These are phyloP conservation scores for Kokia cookei DNA, from an alignment of 441 rosid genomes.

Conservation along the genomic window DNA sequence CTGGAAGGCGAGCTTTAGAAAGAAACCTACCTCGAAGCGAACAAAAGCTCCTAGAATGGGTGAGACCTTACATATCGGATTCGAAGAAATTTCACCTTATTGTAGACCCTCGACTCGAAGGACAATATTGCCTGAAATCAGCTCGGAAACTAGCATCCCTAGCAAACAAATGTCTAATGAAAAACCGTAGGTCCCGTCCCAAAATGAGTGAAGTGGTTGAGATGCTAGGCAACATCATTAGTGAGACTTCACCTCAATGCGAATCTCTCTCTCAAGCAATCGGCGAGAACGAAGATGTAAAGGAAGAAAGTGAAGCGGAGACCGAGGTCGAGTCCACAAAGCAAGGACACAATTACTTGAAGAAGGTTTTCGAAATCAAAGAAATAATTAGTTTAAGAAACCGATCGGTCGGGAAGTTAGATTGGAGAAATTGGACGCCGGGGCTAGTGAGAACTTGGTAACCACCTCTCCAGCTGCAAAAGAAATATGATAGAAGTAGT, in stretches of 20 bases:
- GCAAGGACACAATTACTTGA: conserved; percentile 42
- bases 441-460: conserved; percentile 70
- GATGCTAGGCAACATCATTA: conserved; percentile 57
- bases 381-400: conserved; percentile 69
- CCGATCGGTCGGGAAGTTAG: conserved; percentile 77
- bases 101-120: conserved; percentile 76
- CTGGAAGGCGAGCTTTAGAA: conserved; percentile 86
- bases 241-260: conserved; percentile 27
- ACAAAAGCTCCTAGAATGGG: conserved; percentile 95
- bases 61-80: conserved; percentile 80
- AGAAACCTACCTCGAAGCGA: conserved; percentile 78
- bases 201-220: conserved; percentile 87
- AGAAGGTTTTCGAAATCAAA: conserved; percentile 60
- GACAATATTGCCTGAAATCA: conserved; percentile 57
- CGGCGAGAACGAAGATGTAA: conserved; percentile 38
- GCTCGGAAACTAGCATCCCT: conserved; percentile 72
- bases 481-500: conserved; percentile 10
- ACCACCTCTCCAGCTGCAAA: not conserved
- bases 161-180: conserved; percentile 80
- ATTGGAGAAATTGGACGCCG: conserved; percentile 95
- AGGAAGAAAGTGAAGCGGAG: conserved; percentile 39
- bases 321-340: conserved; percentile 38
- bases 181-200: conserved; percentile 81
- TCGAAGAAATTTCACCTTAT: conserved; percentile 76
- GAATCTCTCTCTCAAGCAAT: conserved; percentile 24